Base-by-base conservation (phyloP, 306 rosid genomes). In the Albizia julibrissin region DNA sequence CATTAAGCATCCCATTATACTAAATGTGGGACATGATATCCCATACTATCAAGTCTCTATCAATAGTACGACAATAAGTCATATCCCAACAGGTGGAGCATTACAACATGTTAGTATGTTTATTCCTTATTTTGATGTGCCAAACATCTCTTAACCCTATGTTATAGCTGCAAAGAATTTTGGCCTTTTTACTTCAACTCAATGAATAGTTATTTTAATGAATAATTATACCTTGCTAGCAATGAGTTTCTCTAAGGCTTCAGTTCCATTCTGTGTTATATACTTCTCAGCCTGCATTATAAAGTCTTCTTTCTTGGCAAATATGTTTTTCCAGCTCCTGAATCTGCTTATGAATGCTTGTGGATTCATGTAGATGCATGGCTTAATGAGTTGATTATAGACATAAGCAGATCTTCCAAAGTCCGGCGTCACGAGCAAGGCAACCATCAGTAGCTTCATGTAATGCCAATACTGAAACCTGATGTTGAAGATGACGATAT, bases 391-490 rank as follows among this genome's bases (percentile, higher is more conserved):
- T 33, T 54, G 77, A 66, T 54, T 79, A 65, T 91, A 91, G 74
- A 82, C 89, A 83, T 77, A 62, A 18, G 76, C 79, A 54, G 92
- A 85, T 72, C 91, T 89, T 61, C 90, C 80, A 39, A 91, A 91
- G 80, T 85, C 86, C 4, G 93, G 95, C 16, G 82, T 43, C 59
- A 82, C 80, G 54, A 91, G 84, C 58, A 42, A 88, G 65, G 68
- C 52, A 70, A 88, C 77, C 59, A 89, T 85, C 84, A 83, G 27
- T 34, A 91, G 83, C 89, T 87, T 91, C 22, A 86, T 58, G 85
- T 86, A 80, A 69, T 37, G 82, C 93, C 95, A 91, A 47, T 85
- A 34, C 39, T 49, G 77, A 46, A 86, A 79, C 91, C 95, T 91
- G 82, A 71, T 22, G 43, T 87, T n/a, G 31, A 70, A 26, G 50